Evolutionary conservation across 129 eudicot species (phyloP).

Genomic region (Arctium minus): DNA sequence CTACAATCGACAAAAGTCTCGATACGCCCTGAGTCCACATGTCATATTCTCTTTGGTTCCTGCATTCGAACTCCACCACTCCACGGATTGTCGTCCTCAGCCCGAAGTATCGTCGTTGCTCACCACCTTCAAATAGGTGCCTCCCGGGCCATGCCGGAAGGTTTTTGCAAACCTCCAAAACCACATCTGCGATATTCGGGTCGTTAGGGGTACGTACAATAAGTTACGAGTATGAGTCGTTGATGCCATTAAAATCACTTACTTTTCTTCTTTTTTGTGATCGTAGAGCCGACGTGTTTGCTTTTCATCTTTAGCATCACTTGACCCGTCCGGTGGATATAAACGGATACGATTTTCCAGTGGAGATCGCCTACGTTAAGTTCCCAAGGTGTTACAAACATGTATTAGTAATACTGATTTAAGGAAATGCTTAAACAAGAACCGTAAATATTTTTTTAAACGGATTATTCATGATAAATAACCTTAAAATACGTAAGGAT

Average conservation of each 20-base stretch:
- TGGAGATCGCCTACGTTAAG: slow-evolving; percentile 76
- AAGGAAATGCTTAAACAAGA: neutral
- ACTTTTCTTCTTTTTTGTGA: slow-evolving; percentile 98
- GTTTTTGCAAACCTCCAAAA: slow-evolving; percentile 77
- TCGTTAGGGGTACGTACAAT: neutral
- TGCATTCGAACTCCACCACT: slow-evolving; percentile 86
- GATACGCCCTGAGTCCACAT: slow-evolving; percentile 96
- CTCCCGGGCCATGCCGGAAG: slow-evolving; percentile 95
- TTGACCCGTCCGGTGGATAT: slow-evolving; percentile 77
- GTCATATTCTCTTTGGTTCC: slow-evolving; percentile 73
- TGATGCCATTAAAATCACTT: neutral
- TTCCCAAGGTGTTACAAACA: neutral
- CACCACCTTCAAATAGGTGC: slow-evolving; percentile 75
- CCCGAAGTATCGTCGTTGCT: slow-evolving; percentile 91
- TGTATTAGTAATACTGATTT: neutral
- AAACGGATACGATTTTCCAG: slow-evolving; percentile 93
- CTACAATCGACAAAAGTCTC: slow-evolving; percentile 63
- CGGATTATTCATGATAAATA: too few relatives aligned
- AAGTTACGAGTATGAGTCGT: neutral
- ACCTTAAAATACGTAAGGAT: neutral
- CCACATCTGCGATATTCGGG: slow-evolving; percentile 52
- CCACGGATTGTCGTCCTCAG: slow-evolving; percentile 73
- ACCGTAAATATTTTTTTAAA: neutral
- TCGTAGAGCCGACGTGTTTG: slow-evolving; percentile 77
- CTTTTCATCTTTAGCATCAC: slow-evolving; percentile 99